These are phyloP conservation scores for Boletus speciosus DNA, from an alignment of 768 basidiomycete species.

Conservation along the genomic window DNA sequence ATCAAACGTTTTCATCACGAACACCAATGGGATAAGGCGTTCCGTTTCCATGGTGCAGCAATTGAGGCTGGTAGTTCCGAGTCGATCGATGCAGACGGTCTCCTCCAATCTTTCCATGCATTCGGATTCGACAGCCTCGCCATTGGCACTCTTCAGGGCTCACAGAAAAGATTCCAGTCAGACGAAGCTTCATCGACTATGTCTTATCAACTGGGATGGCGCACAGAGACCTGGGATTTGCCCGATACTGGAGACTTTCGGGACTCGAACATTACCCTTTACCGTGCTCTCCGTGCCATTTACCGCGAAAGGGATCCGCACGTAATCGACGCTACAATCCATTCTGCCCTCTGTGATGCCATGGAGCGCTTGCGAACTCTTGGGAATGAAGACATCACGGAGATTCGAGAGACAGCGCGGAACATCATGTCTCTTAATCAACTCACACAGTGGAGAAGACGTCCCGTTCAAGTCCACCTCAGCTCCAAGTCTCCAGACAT, in stretches of 20 bases:
- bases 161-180: slow-evolving; percentile 32
- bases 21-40: slow-evolving; percentile 87
- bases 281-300: slow-evolving; percentile 75
- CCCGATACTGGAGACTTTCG: slow-evolving; percentile 53
- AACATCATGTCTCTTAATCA: slow-evolving; percentile 83
- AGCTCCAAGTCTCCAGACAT: slow-evolving; percentile 32
- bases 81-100: slow-evolving; percentile 51
- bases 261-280: slow-evolving; percentile 59
- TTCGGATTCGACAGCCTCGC: slow-evolving; percentile 93
- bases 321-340: slow-evolving; percentile 47
- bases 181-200: slow-evolving; percentile 41
- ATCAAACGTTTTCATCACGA: slow-evolving; percentile 90
- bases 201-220: slow-evolving; percentile 85
- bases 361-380: slow-evolving; percentile 60
- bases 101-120: slow-evolving; percentile 78
- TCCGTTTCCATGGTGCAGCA: slow-evolving; percentile 83
- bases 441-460: slow-evolving; percentile 58
- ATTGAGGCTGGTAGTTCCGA: slow-evolving; percentile 57
- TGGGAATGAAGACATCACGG: slow-evolving; percentile 75
- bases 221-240: slow-evolving; percentile 93
- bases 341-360: slow-evolving; percentile 53
- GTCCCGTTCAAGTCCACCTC: slow-evolving; percentile 28
- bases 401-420: slow-evolving; percentile 64
- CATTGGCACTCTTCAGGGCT: slow-evolving; percentile 54
- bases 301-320: slow-evolving; percentile 67